These are phyloP conservation scores for Cladophialophora psammophila DNA, from an alignment of 2,329 filamentous ascomycete species.

Conservation along the genomic window DNA sequence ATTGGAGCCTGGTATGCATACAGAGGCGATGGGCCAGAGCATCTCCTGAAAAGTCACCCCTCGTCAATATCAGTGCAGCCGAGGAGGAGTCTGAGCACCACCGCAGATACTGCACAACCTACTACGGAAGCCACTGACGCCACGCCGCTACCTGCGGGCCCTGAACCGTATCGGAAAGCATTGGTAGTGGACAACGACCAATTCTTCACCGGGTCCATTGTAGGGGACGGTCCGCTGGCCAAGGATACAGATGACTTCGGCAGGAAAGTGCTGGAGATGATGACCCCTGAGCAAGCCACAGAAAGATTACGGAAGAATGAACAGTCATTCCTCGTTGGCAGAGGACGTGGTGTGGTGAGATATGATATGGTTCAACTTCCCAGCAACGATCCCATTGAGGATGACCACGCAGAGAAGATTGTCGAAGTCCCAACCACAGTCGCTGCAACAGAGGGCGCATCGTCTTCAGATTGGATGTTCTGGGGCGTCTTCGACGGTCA, in stretches of 20 bases:
- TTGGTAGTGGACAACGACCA: constrained; percentile 90
- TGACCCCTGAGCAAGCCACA: constrained; percentile 92
- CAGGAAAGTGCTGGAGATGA: constrained; percentile 89
- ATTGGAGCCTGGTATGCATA: constrained; percentile 60
- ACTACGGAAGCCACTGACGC: constrained; percentile 38
- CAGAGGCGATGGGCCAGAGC: constrained; percentile 46
- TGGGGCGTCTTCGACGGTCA: constrained; percentile 99
- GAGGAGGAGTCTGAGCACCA: constrained; percentile 34
- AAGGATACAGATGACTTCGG: constrained; percentile 88
- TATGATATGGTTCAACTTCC: constrained; percentile 95
- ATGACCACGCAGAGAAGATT: constrained; percentile 98
- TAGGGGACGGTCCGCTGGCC: constrained; percentile 83
- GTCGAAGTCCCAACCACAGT: constrained; percentile 79
- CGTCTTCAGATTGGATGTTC: constrained; percentile 89
- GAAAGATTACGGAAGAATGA: constrained; percentile 87
- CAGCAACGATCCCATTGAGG: constrained; percentile 97
- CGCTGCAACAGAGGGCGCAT: constrained; percentile 65
- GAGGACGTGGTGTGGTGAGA: constrained; percentile 88
- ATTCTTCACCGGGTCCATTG: constrained; percentile 85
- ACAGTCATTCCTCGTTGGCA: constrained; percentile 87
- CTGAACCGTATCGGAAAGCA: constrained; percentile 68
- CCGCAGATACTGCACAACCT: constrained; percentile 26
- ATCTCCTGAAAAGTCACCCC: constrained; percentile 32
- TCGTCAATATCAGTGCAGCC: constrained; percentile 36
- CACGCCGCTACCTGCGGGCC: constrained; percentile 49